Evolutionary conservation across 1,284 basidiomycete genomes (phyloP), one percentile per base, ranked within the genome.

Genomic region (Fistulina hepatica): DNA sequence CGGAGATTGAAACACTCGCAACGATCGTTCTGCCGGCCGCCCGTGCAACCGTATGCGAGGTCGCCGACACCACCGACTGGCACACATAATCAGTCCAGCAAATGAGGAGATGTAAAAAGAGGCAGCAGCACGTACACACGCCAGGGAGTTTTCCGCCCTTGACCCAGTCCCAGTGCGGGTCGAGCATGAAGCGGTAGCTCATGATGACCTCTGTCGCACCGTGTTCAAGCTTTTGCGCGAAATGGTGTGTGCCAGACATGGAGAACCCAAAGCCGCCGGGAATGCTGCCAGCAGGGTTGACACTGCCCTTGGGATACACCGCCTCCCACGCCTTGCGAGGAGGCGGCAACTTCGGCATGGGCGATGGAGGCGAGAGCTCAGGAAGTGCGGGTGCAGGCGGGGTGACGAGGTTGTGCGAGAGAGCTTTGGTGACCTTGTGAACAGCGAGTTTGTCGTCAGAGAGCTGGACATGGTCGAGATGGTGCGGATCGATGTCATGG

Each of bases 141-240:
- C 76, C 76, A 23, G 76, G 76, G 2, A 79, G 55, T 49, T 81
- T 81, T 6, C 77, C 77, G 17, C 77, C 76, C 47, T 72, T 73
- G 9, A 58, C 61, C 65, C 71, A 80, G 25, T 69, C 65, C 63
- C 73, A 80, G 0, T 59, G 71, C 0, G 60, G 50, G 44, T 74
- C 57, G 25, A 80, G 65, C 61, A 74, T 68, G 47, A 80, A 63
- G 2, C 70, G 64, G 48, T 79, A 79, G 41, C 69, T 67, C 49
- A 76, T 56, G 1, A 74, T 40, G 1, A 66, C 69, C 42, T 81
- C 72, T 11, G 48, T 56, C n/a, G 65, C 59, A 0, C 50, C 55
- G 12, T 56, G 44, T 21, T 51, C 49, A 34, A 69, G 43, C 3
- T 40, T 46, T 13, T 56, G 47, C 0, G 54, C 46, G 40, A 76